Evolutionary conservation across 2,329 filamentous ascomycete species (phyloP), one percentile per base, ranked within the genome.

Genomic region (Trichoderma atroviride): DNA sequence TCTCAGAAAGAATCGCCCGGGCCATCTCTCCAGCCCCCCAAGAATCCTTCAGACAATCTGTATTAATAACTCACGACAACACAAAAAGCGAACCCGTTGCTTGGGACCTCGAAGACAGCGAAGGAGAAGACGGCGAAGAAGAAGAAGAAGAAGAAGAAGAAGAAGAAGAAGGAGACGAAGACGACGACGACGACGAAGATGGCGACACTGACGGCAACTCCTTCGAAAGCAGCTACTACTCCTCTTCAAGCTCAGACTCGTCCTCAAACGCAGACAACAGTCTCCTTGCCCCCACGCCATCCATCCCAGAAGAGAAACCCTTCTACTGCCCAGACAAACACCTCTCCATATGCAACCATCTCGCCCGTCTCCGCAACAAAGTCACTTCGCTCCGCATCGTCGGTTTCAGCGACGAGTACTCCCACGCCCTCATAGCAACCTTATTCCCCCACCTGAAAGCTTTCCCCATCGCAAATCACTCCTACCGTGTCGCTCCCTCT

Each of bases 331-430:
- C 77, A 10, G 76, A 81, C 22, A 70, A 73, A 2, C 72, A 76
- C 47, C 74, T 81, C 29, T 14, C 66, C 11, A 73, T 81, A 19
- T 81, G 76, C 70, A 75, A 78, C 58, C 74, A 74, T 22, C 70
- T 82, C 4, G 37, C 75, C 5, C 71, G 68, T 1, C 76, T 82
- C 2, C 72, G 70, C 13, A 78, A 74, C 5, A 73, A 75, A 1
- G 66, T 82, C 56, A 70, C 73, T 40, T 78, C 79, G 0, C 69
- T 79, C 7, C 77, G 81, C 22, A 76, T 82, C 67, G 79, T 76
- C 27, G 81, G 81, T 2, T 81, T 82, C 70, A 75, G 72, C 69
- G 75, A 79, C 14, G 14, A 58, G 0, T 81, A 79, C 70, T 76
- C 77, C 0, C 68, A 73, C 31, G 69, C 65, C 10, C 73, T 81